Percentiles rank a stretch among this genome's conserved stretches.
These are phyloP conservation scores for Suillus spraguei DNA, from an alignment of 768 basidiomycete genomes.

Conservation along the genomic window DNA sequence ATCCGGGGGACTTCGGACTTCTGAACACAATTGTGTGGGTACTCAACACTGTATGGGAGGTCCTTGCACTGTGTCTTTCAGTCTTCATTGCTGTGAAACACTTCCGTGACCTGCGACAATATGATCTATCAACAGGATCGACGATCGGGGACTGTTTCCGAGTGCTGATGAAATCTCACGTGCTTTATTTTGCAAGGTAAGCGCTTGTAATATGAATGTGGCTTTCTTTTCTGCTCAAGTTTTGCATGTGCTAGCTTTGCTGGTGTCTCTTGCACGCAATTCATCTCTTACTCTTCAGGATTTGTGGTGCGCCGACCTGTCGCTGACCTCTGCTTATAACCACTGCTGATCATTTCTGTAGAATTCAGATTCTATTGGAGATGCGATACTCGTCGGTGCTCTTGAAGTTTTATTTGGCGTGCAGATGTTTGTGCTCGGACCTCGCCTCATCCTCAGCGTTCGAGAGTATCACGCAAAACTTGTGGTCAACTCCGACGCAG, in stretches of 20 bases:
- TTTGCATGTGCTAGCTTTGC: background rate
- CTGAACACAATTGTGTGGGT: too few relatives aligned
- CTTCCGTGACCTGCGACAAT: too few relatives aligned
- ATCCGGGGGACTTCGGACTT: too few relatives aligned
- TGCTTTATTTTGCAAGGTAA: background rate
- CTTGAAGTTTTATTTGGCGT: background rate
- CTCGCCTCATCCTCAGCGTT: background rate
- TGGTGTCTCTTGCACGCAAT: background rate
- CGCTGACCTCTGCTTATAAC: background rate
- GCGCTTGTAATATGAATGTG: background rate
- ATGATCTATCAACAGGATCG: too few relatives aligned
- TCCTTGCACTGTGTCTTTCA: too few relatives aligned
- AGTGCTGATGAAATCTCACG: background rate
- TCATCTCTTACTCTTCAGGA: background rate
- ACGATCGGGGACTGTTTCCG: too few relatives aligned
- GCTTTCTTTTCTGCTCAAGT: background rate
- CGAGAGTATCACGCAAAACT: background rate
- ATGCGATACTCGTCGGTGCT: background rate
- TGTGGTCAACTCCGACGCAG: background rate
- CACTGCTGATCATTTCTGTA: background rate
- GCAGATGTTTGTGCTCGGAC: background rate
- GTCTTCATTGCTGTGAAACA: too few relatives aligned
- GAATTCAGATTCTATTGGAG: background rate
- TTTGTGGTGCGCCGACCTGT: background rate
- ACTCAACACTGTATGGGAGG: too few relatives aligned